Base-by-base conservation (phyloP, 1,284 basidiomycete species). In the Ceratobasidium sp. region DNA sequence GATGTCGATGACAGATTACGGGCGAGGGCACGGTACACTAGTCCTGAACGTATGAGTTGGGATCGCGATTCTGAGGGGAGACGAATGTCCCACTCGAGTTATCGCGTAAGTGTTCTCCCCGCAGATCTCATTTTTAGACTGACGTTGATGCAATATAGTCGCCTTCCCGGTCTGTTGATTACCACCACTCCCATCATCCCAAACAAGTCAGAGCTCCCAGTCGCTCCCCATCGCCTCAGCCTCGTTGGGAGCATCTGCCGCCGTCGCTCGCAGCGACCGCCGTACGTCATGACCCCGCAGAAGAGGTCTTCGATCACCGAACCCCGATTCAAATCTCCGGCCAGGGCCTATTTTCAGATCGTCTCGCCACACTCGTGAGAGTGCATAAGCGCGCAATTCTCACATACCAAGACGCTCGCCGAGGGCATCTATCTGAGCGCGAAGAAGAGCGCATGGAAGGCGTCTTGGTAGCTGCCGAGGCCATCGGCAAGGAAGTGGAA, bases 1-100 rank as follows among this genome's bases (percentile, higher is more conserved):
- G 62, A 67, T 29, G 52, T 50, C 20, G 62, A 67, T 29, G 62
- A 67, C 52, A 50, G 62, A 34, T 67, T 67, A 52, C 62, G 62
- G 27, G 54, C 49, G 34, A 50, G 62, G 38, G 52, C 54, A 38
- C 49, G 62, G 15, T 67, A 67, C 45, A 40, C 62, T 45, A 67
- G 62, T 22, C 62, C 62, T 4, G 62, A 67, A 45, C 22, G 52
- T 6, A 42, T 50, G 17, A 54, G 54, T 38, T 67, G 62, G 62
- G 62, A 67, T 8, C 62, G 50, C 17, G 62, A 54, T 10, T 54
- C 62, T 15, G 50, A 45, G 15, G 62, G 62, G 29, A 22, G 60
- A 29, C 47, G 60, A 20, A 22, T 40, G 34, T 65, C 60, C 2
- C 60, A 53, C 20, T 65, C 60, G n/a, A 35, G 49, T 22, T 53